Evolutionary conservation across 108 stramenopile species (phyloP).

Genomic region (Conticribra weissflogii): DNA sequence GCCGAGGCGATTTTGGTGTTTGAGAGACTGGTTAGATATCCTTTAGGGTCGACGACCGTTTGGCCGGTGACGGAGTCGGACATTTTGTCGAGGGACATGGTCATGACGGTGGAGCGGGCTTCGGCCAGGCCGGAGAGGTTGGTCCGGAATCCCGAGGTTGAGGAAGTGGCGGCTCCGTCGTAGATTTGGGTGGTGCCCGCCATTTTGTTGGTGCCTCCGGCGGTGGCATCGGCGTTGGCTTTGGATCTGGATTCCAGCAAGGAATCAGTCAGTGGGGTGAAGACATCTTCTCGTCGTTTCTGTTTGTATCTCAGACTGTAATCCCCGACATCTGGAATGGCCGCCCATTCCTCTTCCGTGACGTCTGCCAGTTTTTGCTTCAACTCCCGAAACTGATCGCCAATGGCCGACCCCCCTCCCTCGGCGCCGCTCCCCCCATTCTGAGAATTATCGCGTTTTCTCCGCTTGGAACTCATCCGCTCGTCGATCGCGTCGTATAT

Average conservation of each 20-base stretch:
- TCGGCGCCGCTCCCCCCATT: conserved; percentile 15
- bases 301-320: conserved; percentile 89
- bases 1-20: conserved; percentile 64
- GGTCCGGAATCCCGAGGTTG: conserved; percentile 45
- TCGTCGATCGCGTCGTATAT: conserved; percentile 97
- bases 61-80: conserved; percentile 86
- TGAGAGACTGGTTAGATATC: conserved; percentile 92
- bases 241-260: conserved; percentile 67
- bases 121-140: conserved; percentile 83
- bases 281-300: conserved; percentile 80
- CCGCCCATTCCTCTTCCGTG: conserved; percentile 93
- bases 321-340: conserved; percentile 97
- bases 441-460: conserved; percentile 32
- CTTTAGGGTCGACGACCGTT: conserved; percentile 94
- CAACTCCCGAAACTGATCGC: conserved; percentile 95
- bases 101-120: conserved; percentile 91
- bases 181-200: conserved; percentile 37
- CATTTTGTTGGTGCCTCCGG: conserved; percentile 39
- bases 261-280: conserved; percentile 92
- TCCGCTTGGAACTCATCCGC: conserved; percentile 84
- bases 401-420: conserved; percentile 63
- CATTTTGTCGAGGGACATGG: conserved; percentile 92
- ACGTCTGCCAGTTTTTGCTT: conserved; percentile 90
- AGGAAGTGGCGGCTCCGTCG: conserved; percentile 18
- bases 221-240: conserved; percentile 57